Evolutionary conservation across 2,329 filamentous ascomycete genomes (phyloP).

Genomic region (Colletotrichum graminicola): DNA sequence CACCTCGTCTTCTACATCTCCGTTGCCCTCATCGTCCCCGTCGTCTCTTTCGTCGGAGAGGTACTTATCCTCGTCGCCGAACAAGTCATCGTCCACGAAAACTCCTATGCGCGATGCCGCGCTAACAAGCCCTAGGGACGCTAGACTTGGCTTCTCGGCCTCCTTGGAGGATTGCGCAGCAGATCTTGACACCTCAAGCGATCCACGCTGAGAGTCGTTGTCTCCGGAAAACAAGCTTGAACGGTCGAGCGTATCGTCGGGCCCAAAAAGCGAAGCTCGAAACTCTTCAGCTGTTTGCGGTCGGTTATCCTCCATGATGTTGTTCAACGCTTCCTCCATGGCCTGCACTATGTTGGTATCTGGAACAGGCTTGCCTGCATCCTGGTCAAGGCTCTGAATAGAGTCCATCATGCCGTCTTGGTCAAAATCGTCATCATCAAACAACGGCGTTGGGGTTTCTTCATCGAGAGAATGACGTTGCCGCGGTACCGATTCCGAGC

Average conservation of each 20-base stretch:
- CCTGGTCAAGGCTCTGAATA: constrained; percentile 82
- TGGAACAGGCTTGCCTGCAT: constrained; percentile 70
- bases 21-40: constrained; percentile 66
- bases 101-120: constrained; percentile 89
- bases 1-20: constrained; percentile 81
- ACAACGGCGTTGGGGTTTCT: constrained; percentile 64
- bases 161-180: constrained; percentile 55
- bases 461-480: constrained; percentile 80
- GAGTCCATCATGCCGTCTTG: constrained; percentile 78
- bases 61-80: constrained; percentile 88
- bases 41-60: constrained; percentile 89
- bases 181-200: constrained; percentile 65
- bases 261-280: constrained; percentile 75
- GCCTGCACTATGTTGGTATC: constrained; percentile 89
- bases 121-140: constrained; percentile 91
- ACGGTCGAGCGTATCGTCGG: constrained; percentile 57
- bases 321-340: constrained; percentile 91
- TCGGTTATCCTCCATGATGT: constrained; percentile 84
- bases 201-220: constrained; percentile 72
- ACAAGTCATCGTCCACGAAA: constrained; percentile 93
- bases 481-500: constrained; percentile 55
- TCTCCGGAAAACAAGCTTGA: constrained; percentile 67
- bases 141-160: constrained; percentile 83
- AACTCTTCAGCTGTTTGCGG: constrained; percentile 74
- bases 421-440: constrained; percentile 86